Base-by-base conservation (phyloP, 2,329 filamentous ascomycete species). In the Cercospora nicotianae region DNA sequence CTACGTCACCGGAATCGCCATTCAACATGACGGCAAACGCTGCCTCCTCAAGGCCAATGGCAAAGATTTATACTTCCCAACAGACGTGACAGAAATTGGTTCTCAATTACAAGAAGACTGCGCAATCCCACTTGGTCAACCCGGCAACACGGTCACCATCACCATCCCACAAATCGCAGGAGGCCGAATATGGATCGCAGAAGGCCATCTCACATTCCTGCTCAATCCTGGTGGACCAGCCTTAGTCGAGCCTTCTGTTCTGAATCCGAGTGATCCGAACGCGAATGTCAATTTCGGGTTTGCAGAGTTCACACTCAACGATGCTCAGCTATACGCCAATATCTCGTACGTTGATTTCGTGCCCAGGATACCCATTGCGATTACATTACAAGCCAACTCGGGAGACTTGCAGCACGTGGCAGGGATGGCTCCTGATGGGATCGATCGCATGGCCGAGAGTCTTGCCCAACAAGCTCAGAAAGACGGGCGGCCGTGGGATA, bases 401-500 rank as follows among this genome's bases (percentile, higher is more conserved):
- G 81, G 81, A 13, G 72, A 77, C 4, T 76, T 77, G 2, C 79
- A 83, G 64, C 77, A 76, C 61, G 78, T 80, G 90, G 90, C 76
- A 80, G 90, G 90, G 1, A 87, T 91, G 81, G 77, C 83, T 0
- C 72, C 83, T 0, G 80, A 87, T 72, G 89, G 89, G 1, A 81
- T 91, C 3, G 82, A 86, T 61, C 80, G 76, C 26, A 79, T 92
- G 45, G 87, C 86, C 67, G 78, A 81, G 1, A 84, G 80, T 1
- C 79, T 93, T 20, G 79, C 79, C 28, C 81, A 81, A 10, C 90
- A 92, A 77, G 79, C 86, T 2, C 69, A 75, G 4, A 79, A 77
- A 28, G 90, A 92, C 72, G 83, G 85, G 1, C 79, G 82, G 60
- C 86, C 86, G 0, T 93, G 90, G 90, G 84, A 89, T 71, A 83